Percentiles rank a stretch among this genome's conserved stretches.
Evolutionary conservation across 2,329 filamentous ascomycete genomes (phyloP).

Genomic region (Fusarium anguioides): DNA sequence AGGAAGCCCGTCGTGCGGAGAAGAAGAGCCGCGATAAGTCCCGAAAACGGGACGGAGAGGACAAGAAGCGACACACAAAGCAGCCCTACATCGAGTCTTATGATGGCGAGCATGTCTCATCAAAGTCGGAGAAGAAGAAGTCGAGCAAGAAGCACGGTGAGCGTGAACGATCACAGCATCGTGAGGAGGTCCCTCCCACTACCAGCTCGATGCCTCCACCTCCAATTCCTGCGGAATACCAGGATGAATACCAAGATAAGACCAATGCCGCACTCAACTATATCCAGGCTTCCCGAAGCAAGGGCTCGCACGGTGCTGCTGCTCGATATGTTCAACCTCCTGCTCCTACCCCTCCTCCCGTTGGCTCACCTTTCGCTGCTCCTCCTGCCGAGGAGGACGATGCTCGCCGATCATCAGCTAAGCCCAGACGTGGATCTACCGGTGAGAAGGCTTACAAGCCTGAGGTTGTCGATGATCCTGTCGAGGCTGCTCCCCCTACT

Average conservation of each 20-base stretch:
- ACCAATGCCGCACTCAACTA: constrained; percentile 41
- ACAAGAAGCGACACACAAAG: constrained; percentile 51
- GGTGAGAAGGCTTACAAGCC: constrained; percentile 49
- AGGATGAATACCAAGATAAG: constrained; percentile 34
- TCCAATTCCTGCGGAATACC: constrained; percentile 40
- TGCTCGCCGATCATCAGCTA: constrained; percentile 49
- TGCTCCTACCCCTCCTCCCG: constrained; percentile 53
- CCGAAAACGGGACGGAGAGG: constrained; percentile 51
- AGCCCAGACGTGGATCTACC: constrained; percentile 50
- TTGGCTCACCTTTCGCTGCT: constrained; percentile 43
- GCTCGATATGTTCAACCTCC: constrained; percentile 45
- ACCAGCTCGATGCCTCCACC: constrained; percentile 36
- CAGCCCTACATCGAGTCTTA: constrained; percentile 52
- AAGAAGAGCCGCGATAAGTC: constrained; percentile 56
- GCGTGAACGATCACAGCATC: constrained; percentile 50
- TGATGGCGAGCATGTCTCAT: constrained; percentile 41
- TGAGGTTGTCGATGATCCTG: constrained; percentile 50
- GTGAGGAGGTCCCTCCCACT: constrained; percentile 46
- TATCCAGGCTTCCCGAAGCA: constrained; percentile 49
- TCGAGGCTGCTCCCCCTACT: constrained; percentile 48
- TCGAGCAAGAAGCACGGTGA: constrained; percentile 55
- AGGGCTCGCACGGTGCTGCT: constrained; percentile 40
- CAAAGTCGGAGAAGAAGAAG: constrained; percentile 53
- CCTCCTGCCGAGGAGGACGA: constrained; percentile 50
- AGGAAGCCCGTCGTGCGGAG: constrained; percentile 49